Percentiles rank a stretch among this genome's conserved stretches.
phyloP scores from a whole-genome alignment of 371 early-diverging fungal species.

The Apophysomyces ossiformis region DNA sequence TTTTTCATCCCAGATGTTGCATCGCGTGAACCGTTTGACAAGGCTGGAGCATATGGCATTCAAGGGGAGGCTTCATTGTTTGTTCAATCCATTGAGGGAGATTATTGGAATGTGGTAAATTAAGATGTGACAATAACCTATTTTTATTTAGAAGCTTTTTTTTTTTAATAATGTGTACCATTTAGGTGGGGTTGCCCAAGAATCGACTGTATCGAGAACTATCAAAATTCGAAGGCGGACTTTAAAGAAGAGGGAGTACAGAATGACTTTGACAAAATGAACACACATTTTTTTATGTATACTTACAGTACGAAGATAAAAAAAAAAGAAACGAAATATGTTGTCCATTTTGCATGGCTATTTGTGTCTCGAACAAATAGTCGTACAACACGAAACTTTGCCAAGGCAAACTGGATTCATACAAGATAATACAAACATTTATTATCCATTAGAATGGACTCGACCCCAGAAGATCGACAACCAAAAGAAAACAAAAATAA shows the following conservation, averaged over 20 bases:
- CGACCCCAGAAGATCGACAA: background rate
- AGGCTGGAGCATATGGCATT: constrained; percentile 89
- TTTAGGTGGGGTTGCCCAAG: constrained; percentile 50
- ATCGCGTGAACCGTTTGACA: constrained; percentile 64
- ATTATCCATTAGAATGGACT: background rate
- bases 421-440: constrained; percentile 7
- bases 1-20: constrained; percentile 40
- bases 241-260: background rate
- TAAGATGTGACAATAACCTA: constrained; percentile 7
- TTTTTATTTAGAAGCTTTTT: background rate
- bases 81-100: constrained; percentile 77
- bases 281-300: constrained; percentile 9
- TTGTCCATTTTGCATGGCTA: constrained; percentile 10
- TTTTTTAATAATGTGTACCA: background rate
- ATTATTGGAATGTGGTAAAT: constrained; percentile 74
- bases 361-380: constrained; percentile 9
- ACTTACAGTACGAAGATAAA: constrained; percentile 4
- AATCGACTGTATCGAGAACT: constrained; percentile 40
- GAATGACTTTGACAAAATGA: constrained; percentile 6
- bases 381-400: constrained; percentile 10
- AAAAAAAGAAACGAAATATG: background rate
- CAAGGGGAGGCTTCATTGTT: constrained; percentile 79
- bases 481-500: constrained; percentile 3
- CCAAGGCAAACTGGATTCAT: constrained; percentile 8
- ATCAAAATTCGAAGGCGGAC: background rate